phyloP scores from a whole-genome alignment of 2,329 filamentous ascomycete genomes.

The Aspergillus ustus region DNA sequence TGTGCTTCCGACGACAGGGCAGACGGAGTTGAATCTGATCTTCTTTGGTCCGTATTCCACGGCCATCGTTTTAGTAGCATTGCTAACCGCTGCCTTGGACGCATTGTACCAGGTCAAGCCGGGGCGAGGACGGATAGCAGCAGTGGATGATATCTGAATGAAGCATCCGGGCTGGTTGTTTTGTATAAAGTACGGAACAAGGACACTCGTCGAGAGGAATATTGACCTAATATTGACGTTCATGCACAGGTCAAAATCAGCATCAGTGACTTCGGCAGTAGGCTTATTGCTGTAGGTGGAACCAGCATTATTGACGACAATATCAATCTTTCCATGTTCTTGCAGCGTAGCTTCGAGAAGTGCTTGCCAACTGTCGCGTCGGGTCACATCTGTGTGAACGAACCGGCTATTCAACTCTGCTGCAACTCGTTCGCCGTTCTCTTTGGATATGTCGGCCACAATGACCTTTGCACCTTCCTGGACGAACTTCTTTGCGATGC shows the following conservation, averaged over 20 bases:
- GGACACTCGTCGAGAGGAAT: constrained; percentile 37
- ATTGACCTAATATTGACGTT: constrained; percentile 48
- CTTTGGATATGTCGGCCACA: constrained; percentile 40
- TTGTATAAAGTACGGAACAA: constrained; percentile 42
- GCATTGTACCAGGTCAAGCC: constrained; percentile 50
- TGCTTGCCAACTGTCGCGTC: constrained; percentile 32
- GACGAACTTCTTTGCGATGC: constrained; percentile 41
- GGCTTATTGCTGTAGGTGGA: constrained; percentile 42
- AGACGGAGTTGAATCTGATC: constrained; percentile 33
- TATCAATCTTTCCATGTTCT: constrained; percentile 39
- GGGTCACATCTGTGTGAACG: constrained; percentile 32
- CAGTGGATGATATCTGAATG: constrained; percentile 48
- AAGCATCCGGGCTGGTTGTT: constrained; percentile 41
- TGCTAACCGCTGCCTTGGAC: constrained; percentile 46
- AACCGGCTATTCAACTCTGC: constrained; percentile 28
- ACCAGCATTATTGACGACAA: constrained; percentile 53
- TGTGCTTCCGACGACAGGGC: constrained; percentile 31
- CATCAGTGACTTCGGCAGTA: constrained; percentile 43
- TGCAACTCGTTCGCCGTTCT: constrained; percentile 31
- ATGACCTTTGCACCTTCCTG: constrained; percentile 44
- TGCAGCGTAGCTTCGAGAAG: constrained; percentile 30
- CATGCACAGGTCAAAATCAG: constrained; percentile 46
- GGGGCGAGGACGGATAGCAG: constrained; percentile 42
- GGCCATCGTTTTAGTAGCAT: constrained; percentile 32
- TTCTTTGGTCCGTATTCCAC: constrained; percentile 31